Evolutionary conservation across 768 basidiomycete species (phyloP).

Genomic region (Imleria badia): DNA sequence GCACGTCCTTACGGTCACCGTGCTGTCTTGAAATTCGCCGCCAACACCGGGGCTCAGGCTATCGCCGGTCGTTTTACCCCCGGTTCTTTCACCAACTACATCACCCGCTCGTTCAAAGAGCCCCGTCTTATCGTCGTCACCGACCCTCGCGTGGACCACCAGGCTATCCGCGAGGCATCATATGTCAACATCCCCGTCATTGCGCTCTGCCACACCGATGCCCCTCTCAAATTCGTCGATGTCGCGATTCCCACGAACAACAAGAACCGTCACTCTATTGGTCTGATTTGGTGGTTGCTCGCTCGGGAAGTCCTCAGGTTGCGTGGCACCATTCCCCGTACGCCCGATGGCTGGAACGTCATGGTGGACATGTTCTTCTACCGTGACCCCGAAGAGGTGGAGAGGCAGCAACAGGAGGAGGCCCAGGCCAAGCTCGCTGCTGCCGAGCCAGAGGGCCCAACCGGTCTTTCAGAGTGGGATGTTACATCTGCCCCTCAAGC

Average conservation of each 20-base stretch:
- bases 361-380: conserved; percentile 99
- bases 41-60: conserved; percentile 97
- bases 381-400: conserved; percentile 98
- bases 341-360: conserved; percentile 92
- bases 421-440: conserved; percentile 75
- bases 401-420: conserved; percentile 95
- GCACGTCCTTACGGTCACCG: conserved; percentile 99
- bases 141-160: conserved; percentile 99
- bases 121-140: conserved; percentile 98
- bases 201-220: conserved; percentile 98
- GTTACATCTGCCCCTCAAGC: conserved; percentile 63
- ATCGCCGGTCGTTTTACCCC: conserved; percentile 99
- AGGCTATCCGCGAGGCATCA: conserved; percentile 99
- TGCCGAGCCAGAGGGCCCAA: conserved; percentile 57
- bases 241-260: conserved; percentile 99
- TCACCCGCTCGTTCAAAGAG: conserved; percentile 99
- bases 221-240: conserved; percentile 96
- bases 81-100: conserved; percentile 99
- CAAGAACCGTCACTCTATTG: conserved; percentile 97
- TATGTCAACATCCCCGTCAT: conserved; percentile 99
- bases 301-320: conserved; percentile 96
- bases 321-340: conserved; percentile 89
- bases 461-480: conserved; percentile 68
- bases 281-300: conserved; percentile 97
- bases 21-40: conserved; percentile 97